phyloP scores from a whole-genome alignment of 2,329 filamentous ascomycete genomes.

The Plectosphaerella sp. region DNA sequence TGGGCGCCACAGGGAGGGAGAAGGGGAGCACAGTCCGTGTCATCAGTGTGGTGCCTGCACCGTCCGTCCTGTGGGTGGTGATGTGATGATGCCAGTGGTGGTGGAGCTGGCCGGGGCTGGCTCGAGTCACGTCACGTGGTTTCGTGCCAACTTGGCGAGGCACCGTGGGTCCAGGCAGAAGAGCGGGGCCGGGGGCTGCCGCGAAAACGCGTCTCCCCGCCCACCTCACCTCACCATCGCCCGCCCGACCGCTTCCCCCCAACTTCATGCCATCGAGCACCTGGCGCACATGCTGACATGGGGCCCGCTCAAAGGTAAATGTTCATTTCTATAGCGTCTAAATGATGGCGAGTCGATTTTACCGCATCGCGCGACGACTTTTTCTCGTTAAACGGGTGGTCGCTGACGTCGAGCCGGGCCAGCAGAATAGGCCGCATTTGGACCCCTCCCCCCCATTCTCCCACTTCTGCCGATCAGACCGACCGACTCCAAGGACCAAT shows the following conservation, averaged over 20 bases:
- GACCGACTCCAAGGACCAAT: not conserved
- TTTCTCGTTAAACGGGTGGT: conserved; percentile 7
- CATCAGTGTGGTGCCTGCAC: too few species aligned
- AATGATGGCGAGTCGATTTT: conserved; percentile 16
- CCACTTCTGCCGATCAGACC: not conserved
- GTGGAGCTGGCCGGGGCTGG: too few species aligned
- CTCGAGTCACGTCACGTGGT: conserved; percentile 30
- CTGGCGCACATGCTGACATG: too few species aligned
- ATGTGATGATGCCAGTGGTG: too few species aligned
- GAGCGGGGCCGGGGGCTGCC: conserved; percentile 13
- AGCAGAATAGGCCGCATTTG: not conserved
- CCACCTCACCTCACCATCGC: conserved; percentile 32
- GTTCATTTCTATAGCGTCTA: not conserved
- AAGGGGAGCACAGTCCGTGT: too few species aligned
- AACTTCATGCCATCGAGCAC: conserved; percentile 8
- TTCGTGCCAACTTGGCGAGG: conserved; percentile 37
- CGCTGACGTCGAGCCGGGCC: not conserved
- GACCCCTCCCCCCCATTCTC: not conserved
- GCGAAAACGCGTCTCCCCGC: conserved; percentile 37
- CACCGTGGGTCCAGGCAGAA: conserved; percentile 22
- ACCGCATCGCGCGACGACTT: conserved; percentile 1
- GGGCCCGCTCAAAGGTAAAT: too few species aligned
- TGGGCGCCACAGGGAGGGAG: too few species aligned
- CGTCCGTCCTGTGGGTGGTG: too few species aligned
- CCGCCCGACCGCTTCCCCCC: conserved; percentile 32